Base-by-base conservation (phyloP, 176 grass and related monocot species). In the Rhynchospora pubera region DNA sequence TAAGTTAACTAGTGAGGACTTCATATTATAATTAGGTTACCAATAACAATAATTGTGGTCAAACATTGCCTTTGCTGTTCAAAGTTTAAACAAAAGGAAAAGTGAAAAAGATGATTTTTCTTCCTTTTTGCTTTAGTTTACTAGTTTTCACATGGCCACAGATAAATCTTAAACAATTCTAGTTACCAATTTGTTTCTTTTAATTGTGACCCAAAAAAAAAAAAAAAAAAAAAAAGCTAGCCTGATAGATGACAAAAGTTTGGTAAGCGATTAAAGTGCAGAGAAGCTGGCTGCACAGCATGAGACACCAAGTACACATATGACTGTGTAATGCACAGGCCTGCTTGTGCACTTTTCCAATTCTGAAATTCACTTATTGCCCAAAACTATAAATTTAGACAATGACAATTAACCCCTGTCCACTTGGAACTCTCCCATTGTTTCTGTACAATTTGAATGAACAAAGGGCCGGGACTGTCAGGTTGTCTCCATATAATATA, bases 51-150 rank as follows among this genome's bases (percentile, higher is more conserved):
- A 62, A 66, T 15, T 44, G 8, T 77, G 72, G 47, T 77, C 72
- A 77, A 77, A 77, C 22, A 30, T 30, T 55, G 46, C 5, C 48
- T 55, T 56, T 56, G 50, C 22, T 77, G 50, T 77, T 77, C 72
- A 77, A 77, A 77, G 72, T 77, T 32, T 13, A 77, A 77, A 9
- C 72, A 77, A 77, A 77, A 77, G 72, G 30, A 77, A 76, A 77
- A 77, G 48, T 30, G 72, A 56, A 77, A 68, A 77, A 77, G 72
- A 56, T 56, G 50, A 48, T 8, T 30, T 55, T 16, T 77, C 50
- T 76, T 55, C n/a, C 72, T 77, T 77, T 77, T 77, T 77, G 23
- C 72, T 77, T 55, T 56, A 76, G 50, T 55, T 55, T 77, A 77
- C 72, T 32, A 56, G 50, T 24, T 55, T 77, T 13, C 13, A 19